Evolutionary conservation across 2,329 filamentous ascomycete species (phyloP).

Genomic region (Ophiocordyceps australis): DNA sequence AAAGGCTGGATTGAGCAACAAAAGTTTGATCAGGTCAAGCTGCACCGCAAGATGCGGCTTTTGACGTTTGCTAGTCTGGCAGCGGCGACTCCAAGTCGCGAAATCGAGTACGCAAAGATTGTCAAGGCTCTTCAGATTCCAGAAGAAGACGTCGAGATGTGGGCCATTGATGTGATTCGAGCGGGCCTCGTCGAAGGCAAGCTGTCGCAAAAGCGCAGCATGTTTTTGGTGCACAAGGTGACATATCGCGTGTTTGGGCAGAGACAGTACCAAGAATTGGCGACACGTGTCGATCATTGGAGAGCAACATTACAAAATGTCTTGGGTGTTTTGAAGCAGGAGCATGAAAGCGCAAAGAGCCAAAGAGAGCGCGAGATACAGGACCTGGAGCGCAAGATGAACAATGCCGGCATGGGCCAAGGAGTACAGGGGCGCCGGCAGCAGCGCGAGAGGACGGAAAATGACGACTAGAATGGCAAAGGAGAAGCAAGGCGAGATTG

Average conservation of each 20-base stretch:
- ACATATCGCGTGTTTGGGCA: constrained; percentile 95
- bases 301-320: constrained; percentile 65
- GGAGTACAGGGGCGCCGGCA: constrained; percentile 13
- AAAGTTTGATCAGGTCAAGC: constrained; percentile 49
- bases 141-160: constrained; percentile 78
- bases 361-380: constrained; percentile 63
- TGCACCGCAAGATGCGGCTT: constrained; percentile 91
- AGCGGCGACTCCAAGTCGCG: constrained; percentile 64
- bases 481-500: background rate
- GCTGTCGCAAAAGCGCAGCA: constrained; percentile 78
- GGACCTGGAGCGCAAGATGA: constrained; percentile 51
- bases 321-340: constrained; percentile 56
- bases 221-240: constrained; percentile 89
- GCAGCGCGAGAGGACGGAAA: constrained; percentile 30
- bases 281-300: constrained; percentile 82
- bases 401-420: constrained; percentile 18
- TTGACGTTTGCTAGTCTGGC: constrained; percentile 84
- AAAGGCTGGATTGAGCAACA: constrained; percentile 67
- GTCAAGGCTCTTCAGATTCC: constrained; percentile 72
- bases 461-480: constrained; percentile 27
- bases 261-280: constrained; percentile 95
- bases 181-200: constrained; percentile 92
- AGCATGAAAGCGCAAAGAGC: constrained; percentile 62
- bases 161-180: constrained; percentile 97
- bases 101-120: constrained; percentile 77